Evolutionary conservation across 2,329 filamentous ascomycete species (phyloP), one percentile per base, ranked within the genome.

Genomic region (Xenoacremonium recifei): DNA sequence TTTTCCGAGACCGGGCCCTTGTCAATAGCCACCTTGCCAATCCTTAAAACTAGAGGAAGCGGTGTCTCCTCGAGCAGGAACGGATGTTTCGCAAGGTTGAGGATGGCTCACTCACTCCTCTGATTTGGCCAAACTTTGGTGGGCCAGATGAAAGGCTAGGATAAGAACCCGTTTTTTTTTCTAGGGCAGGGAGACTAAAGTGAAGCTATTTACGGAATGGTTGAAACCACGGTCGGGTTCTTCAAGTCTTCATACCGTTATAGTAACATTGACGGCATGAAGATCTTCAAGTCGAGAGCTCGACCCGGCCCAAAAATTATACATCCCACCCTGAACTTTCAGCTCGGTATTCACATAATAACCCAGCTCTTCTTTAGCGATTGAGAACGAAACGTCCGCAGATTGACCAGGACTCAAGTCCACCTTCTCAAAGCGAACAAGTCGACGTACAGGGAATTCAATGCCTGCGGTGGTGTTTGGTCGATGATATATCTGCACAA

Each of bases 351-450:
- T 47, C 5, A 62, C 42, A 19, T 51, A 64, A 33, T 61, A 64
- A 1, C 59, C 60, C 3, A 64, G 31, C 6, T 64, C 62, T 5
- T 53, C 27, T 4, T 32, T 40, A 5, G 57, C 49, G 3, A 63
- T 53, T 4, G 38, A 44, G 16, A 60, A 50, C 70, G 69, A 16
- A 3, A 72, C 39, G 1, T 50, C 64, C 4, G 44, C 54, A 48
- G 62, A 59, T 63, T 83, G 71, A 0, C 81, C 82, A 0, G 77
- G 68, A 31, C 72, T 65, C 2, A 88, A 54, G 34, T 68, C 68
- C 0, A 84, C 72, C 64, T 87, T 88, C 16, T 65, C 54, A 51
- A 82, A 83, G 1, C 75, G 76, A 59, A 82, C 80, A 16, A 83
- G 65, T 51, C 84, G 77, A 47, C 80, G 79, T 4, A 69, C 55